Evolutionary conservation across 2,329 filamentous ascomycete species (phyloP), one percentile per base, ranked within the genome.

Genomic region (Colletotrichum melonis): DNA sequence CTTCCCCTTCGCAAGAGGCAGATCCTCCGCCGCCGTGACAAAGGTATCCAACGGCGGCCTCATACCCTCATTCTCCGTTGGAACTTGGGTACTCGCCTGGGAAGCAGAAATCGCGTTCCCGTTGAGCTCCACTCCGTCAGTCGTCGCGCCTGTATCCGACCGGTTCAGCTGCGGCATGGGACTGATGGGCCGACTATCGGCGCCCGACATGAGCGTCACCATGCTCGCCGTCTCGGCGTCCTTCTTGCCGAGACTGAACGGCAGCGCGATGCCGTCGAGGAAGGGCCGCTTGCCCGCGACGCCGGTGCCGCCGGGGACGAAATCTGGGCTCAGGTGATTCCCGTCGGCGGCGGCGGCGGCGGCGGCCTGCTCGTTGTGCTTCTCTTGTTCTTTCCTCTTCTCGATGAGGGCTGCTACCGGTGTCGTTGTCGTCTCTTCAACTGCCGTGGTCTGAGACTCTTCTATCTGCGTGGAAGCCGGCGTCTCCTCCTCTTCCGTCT

Each of bases 171-270:
- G 56, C 14, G 68, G 63, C 57, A 76, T 66, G 8, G 79, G 79
- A 16, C 80, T 86, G 74, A 82, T 79, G 2, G 83, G 82, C 63
- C 75, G 80, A 24, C 80, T 82, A 5, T 78, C 78, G 14, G 78
- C 80, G 5, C 82, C 81, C 11, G 88, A 90, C 46, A 86, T 84
- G 24, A 95, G 81, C 0, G 93, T 94, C 65, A 92, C 83, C 88
- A 93, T 94, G 82, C 92, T 94, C 1, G 92, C 92, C 22, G 90
- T 93, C 4, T 90, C 88, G 2, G 89, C 88, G 24, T 92, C 88
- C 19, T 73, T 73, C 75, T 88, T 88, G 65, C 88, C 88, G 16
- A 95, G 80, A 69, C 89, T 93, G 78, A 95, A 95, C 0, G 93
- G 93, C 76, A 94, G 88, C 0, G 93, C 92, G 30, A 95, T 89